Evolutionary conservation across 352 stramenopile species (phyloP).

Genomic region (Globisporangium alternatum): DNA sequence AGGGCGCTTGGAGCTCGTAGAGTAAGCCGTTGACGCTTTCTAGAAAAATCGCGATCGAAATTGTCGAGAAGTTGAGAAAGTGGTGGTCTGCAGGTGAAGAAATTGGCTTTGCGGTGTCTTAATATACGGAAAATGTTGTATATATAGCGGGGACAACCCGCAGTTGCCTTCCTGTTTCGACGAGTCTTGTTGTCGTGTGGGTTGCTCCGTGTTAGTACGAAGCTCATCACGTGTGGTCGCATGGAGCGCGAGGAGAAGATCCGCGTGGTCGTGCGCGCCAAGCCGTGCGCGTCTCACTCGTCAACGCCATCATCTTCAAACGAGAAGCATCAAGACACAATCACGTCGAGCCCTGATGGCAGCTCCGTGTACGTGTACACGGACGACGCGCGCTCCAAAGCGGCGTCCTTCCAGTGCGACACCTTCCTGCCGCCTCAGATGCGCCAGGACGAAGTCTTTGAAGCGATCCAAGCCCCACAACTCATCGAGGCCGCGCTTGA

Average conservation of each 20-base stretch:
- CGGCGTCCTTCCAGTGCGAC: slow-evolving; percentile 65
- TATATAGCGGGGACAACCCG: not conserved
- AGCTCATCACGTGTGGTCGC: not conserved
- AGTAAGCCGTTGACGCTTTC: not conserved
- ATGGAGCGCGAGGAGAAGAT: slow-evolving; percentile 70
- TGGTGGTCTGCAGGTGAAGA: not conserved
- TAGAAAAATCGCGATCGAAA: not conserved
- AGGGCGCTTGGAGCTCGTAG: not conserved
- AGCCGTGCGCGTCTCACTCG: slow-evolving; percentile 23
- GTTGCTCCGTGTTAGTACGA: not conserved
- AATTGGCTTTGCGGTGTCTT: not conserved
- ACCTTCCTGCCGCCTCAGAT: slow-evolving; percentile 39
- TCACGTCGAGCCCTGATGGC: slow-evolving; percentile 36
- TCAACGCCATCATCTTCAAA: not conserved
- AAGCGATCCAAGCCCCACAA: slow-evolving; percentile 34
- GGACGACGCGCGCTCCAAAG: slow-evolving; percentile 26
- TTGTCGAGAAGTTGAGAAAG: not conserved
- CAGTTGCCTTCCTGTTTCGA: too few relatives aligned
- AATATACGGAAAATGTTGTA: not conserved
- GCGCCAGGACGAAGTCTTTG: slow-evolving; percentile 55
- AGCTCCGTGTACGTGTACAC: slow-evolving; percentile 44
- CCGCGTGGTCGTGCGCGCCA: slow-evolving; percentile 59
- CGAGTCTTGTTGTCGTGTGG: too few relatives aligned
- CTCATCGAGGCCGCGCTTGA: slow-evolving; percentile 53
- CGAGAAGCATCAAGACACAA: slow-evolving; percentile 20